Evolutionary conservation across 164 flowering plant genomes (phyloP).

Genomic region (Vitis rupestris): DNA sequence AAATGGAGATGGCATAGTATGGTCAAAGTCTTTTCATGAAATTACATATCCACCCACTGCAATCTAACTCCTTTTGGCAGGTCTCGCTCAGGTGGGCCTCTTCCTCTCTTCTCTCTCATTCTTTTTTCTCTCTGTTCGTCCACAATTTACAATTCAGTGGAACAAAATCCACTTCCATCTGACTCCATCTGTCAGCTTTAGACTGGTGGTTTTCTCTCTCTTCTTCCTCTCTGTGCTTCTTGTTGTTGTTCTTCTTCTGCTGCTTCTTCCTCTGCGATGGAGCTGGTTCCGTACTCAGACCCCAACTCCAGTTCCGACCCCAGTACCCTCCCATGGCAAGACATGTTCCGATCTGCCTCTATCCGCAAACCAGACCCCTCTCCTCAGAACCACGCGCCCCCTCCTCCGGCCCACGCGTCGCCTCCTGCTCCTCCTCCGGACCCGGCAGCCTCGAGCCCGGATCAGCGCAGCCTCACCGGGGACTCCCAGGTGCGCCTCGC

Average conservation of each 20-base stretch:
- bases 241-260: too few relatives aligned
- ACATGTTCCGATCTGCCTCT: slow-evolving; percentile 93
- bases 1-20: too few relatives aligned
- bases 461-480: slow-evolving; percentile 23
- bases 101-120: background rate
- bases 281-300: slow-evolving; percentile 61
- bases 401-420: slow-evolving; percentile 16
- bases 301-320: slow-evolving; percentile 24
- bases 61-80: too few relatives aligned
- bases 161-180: background rate
- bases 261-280: slow-evolving; percentile 35
- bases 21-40: too few relatives aligned
- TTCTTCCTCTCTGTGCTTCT: background rate
- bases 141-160: background rate
- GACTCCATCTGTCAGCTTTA: slow-evolving; percentile 3
- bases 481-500: slow-evolving; percentile 86
- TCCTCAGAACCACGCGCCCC: slow-evolving; percentile 20
- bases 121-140: background rate
- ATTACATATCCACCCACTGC: too few relatives aligned
- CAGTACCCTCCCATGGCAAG: slow-evolving; percentile 68
- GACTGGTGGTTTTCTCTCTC: slow-evolving; percentile 2
- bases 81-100: too few relatives aligned
- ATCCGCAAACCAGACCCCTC: slow-evolving; percentile 47
- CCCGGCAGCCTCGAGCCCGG: background rate
- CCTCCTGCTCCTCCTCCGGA: slow-evolving; percentile 15